phyloP scores from a whole-genome alignment of 148 eudicot species.

The Dysphania ambrosioides region DNA sequence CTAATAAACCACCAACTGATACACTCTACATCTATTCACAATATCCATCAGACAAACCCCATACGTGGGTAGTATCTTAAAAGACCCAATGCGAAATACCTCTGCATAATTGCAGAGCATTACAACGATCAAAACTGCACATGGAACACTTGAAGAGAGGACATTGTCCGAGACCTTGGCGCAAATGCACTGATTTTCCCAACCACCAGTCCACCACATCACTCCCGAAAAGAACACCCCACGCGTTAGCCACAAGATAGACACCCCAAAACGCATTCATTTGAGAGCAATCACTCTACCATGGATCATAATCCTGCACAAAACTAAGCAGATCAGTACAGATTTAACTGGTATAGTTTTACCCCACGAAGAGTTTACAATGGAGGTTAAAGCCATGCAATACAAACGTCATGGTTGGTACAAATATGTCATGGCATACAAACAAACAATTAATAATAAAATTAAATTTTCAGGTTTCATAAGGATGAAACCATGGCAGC shows the following conservation, averaged over 20 bases:
- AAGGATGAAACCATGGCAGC: not conserved
- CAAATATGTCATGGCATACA: not conserved
- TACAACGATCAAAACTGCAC: not conserved
- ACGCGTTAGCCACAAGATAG: not conserved
- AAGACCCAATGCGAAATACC: conserved; percentile 11
- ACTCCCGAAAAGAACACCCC: conserved; percentile 3
- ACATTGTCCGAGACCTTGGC: conserved; percentile 12
- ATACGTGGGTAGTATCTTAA: conserved; percentile 11
- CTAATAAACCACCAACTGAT: not conserved
- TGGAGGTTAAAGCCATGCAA: not conserved
- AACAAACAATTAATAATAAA: not conserved
- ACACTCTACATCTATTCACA: conserved; percentile 17
- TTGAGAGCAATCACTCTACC: conserved; percentile 13
- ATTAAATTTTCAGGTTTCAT: not conserved
- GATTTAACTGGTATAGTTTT: not conserved
- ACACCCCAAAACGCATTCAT: conserved; percentile 19
- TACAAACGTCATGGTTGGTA: not conserved
- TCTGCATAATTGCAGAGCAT: conserved; percentile 1
- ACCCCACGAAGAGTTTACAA: not conserved
- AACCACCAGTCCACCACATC: not conserved
- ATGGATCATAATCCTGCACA: conserved; percentile 8
- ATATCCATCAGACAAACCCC: conserved; percentile 19
- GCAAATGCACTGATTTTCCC: conserved; percentile 8
- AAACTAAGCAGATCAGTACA: not conserved
- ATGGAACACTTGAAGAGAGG: conserved; percentile 6